Conservation (phyloP, 2,329 filamentous ascomycete genomes). For the Hypoxylon sp. region DNA sequence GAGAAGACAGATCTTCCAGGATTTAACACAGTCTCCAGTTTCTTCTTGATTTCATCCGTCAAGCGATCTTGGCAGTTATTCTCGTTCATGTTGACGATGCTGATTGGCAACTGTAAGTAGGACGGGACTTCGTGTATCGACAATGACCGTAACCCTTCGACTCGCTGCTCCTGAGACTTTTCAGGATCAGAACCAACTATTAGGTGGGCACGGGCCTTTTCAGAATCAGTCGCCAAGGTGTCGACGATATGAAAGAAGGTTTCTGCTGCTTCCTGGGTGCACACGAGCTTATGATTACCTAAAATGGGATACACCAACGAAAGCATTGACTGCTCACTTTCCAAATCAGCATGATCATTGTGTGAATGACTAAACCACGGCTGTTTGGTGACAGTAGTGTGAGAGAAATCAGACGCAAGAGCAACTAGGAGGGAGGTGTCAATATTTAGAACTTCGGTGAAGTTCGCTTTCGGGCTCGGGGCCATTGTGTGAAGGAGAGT, state of each 20-base stretch:
- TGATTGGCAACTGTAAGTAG: constrained; percentile 67
- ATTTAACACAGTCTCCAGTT: constrained; percentile 56
- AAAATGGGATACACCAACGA: constrained; percentile 74
- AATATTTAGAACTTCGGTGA: constrained; percentile 63
- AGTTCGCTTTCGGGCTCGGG: constrained; percentile 47
- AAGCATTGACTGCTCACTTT: constrained; percentile 71
- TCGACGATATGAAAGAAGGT: constrained; percentile 76
- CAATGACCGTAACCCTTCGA: constrained; percentile 52
- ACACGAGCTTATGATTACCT: constrained; percentile 68
- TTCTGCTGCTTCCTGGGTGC: constrained; percentile 73
- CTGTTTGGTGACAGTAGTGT: constrained; percentile 58
- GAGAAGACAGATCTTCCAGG: constrained; percentile 77
- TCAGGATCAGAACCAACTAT: constrained; percentile 61
- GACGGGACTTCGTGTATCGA: constrained; percentile 57
- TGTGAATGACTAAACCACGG: constrained; percentile 69
- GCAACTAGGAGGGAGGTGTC: constrained; percentile 80
- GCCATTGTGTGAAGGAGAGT: constrained; percentile 48
- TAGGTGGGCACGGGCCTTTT: constrained; percentile 70
- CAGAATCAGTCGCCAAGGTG: constrained; percentile 71
- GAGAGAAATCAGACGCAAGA: constrained; percentile 79
- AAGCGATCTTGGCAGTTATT: constrained; percentile 43
- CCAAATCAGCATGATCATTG: constrained; percentile 73
- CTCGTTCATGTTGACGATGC: constrained; percentile 64
- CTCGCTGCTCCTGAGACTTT: constrained; percentile 45
- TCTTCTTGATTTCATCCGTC: constrained; percentile 51